A percentile compares a stretch with the other conserved stretches of the same genome.
Evolutionary conservation across 2,329 filamentous ascomycete species (phyloP).

Genomic region (Clonostachys byssicola): DNA sequence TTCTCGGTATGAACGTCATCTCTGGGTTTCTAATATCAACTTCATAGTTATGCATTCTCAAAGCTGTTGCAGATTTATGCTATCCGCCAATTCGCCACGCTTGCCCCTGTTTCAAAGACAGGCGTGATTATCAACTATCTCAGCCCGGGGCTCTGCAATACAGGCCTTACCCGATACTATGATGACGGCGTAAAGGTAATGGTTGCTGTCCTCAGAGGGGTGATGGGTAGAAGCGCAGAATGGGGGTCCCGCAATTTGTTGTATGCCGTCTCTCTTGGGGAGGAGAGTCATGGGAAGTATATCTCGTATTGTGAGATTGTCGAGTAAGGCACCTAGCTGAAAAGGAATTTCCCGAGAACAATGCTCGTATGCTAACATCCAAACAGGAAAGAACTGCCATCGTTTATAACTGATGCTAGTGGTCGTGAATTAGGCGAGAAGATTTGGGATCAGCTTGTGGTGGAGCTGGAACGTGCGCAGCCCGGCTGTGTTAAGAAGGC

Average conservation of each 20-base stretch:
- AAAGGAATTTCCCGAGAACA: not conserved
- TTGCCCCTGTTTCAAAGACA: constrained; percentile 13
- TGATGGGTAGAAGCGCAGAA: constrained; percentile 10
- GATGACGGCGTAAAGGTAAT: not conserved
- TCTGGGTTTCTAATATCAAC: too few species aligned
- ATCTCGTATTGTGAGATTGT: constrained; percentile 15
- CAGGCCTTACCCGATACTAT: constrained; percentile 7
- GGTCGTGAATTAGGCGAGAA: constrained; percentile 10
- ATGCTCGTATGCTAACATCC: not conserved
- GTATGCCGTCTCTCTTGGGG: constrained; percentile 11
- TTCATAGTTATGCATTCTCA: constrained; percentile 13
- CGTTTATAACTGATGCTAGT: constrained; percentile 12
- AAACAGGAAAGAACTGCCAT: constrained; percentile 9
- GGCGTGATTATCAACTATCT: constrained; percentile 23
- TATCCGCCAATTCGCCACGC: constrained; percentile 14
- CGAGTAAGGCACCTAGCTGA: constrained; percentile 13
- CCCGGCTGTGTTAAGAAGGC: constrained; percentile 14
- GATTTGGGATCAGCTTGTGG: constrained; percentile 17
- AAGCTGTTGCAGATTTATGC: constrained; percentile 19
- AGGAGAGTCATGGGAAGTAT: constrained; percentile 17
- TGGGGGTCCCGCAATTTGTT: constrained; percentile 19
- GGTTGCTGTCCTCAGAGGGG: not conserved
- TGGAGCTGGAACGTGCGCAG: constrained; percentile 16
- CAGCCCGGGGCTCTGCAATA: constrained; percentile 21
- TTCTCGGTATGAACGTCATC: not conserved